phyloP scores from a whole-genome alignment of 2,329 filamentous ascomycete genomes.

The Scedosporium dehoogii region DNA sequence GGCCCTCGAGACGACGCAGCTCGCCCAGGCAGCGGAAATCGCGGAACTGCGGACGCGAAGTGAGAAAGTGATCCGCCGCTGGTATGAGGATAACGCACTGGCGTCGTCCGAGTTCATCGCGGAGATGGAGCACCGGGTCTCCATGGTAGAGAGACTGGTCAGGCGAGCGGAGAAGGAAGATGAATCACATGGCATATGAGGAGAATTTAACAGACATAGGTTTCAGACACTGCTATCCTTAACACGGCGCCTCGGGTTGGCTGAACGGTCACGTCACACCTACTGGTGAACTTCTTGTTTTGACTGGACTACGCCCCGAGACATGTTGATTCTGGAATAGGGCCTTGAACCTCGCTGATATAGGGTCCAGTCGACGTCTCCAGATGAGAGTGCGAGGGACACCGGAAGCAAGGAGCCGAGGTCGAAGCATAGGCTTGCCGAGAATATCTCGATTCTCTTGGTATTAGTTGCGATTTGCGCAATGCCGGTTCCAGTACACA shows the following conservation, averaged over 20 bases:
- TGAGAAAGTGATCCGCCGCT: conserved; percentile 52
- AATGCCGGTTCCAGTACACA: neutral
- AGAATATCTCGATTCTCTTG: neutral
- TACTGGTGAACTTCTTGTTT: neutral
- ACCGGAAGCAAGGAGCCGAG: neutral
- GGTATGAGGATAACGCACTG: conserved; percentile 67
- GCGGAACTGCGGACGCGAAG: conserved; percentile 53
- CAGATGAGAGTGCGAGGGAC: neutral
- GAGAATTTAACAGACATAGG: neutral
- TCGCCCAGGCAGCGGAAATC: conserved; percentile 52
- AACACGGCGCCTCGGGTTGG: too few species aligned
- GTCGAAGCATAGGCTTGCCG: neutral
- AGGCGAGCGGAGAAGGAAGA: conserved; percentile 53
- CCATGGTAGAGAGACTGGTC: conserved; percentile 54
- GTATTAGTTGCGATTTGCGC: neutral
- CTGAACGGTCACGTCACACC: neutral
- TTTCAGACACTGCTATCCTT: too few species aligned
- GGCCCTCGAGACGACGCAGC: conserved; percentile 48
- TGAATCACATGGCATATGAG: conserved; percentile 30
- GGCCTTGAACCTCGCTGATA: neutral
- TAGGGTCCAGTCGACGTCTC: neutral
- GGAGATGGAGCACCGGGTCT: conserved; percentile 58
- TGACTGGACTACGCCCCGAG: neutral
- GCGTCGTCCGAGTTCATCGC: conserved; percentile 59
- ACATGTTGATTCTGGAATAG: neutral